Conservation (phyloP, 202 grass and related monocot genomes). For the Carex sylvatica region DNA sequence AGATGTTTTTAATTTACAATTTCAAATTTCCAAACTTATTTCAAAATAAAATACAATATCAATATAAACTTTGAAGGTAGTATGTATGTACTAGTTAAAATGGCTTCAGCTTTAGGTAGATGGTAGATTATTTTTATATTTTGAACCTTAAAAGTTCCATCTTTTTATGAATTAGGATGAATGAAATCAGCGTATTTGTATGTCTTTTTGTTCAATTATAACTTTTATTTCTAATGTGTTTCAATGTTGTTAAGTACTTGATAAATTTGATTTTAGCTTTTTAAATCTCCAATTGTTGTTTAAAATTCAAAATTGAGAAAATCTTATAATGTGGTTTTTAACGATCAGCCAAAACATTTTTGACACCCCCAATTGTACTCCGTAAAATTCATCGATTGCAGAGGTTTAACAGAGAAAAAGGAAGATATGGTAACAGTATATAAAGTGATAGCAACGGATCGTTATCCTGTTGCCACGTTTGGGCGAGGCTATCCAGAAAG, state of each 20-base stretch:
- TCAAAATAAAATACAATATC: neutral
- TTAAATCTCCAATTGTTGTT: neutral
- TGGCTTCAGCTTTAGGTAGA: no score
- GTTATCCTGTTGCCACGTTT: slow-evolving; percentile 15
- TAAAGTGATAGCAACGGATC: neutral
- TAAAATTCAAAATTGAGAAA: neutral
- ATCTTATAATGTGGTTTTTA: no score
- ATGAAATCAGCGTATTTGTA: no score
- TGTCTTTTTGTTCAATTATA: neutral
- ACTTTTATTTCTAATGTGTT: neutral
- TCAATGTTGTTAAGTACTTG: neutral
- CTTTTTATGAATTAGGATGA: no score
- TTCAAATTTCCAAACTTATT: neutral
- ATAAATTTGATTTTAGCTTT: neutral
- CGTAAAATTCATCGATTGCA: neutral
- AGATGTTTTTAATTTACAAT: neutral
- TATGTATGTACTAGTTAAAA: no score
- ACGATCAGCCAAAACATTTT: no score
- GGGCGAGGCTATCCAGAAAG: neutral
- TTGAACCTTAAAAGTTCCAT: no score
- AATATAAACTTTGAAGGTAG: no score
- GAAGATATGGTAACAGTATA: neutral
- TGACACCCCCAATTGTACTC: no score
- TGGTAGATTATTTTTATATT: no score
- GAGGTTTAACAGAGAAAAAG: neutral